Percentiles rank a stretch among this genome's conserved stretches.
phyloP scores from a whole-genome alignment of 768 basidiomycete genomes.

The Agaricus sinodeliciosus region DNA sequence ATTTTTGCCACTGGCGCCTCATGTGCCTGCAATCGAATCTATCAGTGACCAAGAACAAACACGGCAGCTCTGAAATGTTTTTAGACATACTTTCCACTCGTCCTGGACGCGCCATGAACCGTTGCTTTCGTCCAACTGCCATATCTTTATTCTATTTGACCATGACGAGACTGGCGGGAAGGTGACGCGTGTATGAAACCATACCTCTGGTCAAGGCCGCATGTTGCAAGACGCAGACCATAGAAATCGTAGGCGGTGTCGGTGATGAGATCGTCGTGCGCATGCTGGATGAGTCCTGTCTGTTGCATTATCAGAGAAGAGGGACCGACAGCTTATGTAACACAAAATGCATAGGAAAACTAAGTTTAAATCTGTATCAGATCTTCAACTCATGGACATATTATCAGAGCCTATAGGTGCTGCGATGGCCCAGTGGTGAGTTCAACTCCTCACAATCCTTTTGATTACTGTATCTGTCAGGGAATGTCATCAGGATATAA shows the following conservation, averaged over 20 bases:
- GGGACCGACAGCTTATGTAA: too few relatives aligned
- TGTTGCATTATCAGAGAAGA: conserved; percentile 25
- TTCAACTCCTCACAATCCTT: too few relatives aligned
- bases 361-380: too few relatives aligned
- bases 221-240: conserved; percentile 74
- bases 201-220: conserved; percentile 77
- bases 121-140: conserved; percentile 66
- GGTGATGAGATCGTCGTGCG: conserved; percentile 76
- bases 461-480: too few relatives aligned
- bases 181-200: conserved; percentile 9
- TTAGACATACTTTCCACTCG: conserved; percentile 76
- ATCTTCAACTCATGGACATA: too few relatives aligned
- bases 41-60: not conserved
- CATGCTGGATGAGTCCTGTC: conserved; percentile 70
- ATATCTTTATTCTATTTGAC: conserved; percentile 69
- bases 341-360: too few relatives aligned
- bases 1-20: conserved; percentile 83
- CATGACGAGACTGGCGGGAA: not conserved
- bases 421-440: too few relatives aligned
- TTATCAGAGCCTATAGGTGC: too few relatives aligned
- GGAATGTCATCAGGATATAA: too few relatives aligned
- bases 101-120: conserved; percentile 76
- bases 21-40: conserved; percentile 64
- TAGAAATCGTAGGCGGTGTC: conserved; percentile 91
- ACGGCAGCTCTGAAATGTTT: not conserved